Base-by-base conservation (phyloP, 352 stramenopile genomes). In the Peronospora destructor region DNA sequence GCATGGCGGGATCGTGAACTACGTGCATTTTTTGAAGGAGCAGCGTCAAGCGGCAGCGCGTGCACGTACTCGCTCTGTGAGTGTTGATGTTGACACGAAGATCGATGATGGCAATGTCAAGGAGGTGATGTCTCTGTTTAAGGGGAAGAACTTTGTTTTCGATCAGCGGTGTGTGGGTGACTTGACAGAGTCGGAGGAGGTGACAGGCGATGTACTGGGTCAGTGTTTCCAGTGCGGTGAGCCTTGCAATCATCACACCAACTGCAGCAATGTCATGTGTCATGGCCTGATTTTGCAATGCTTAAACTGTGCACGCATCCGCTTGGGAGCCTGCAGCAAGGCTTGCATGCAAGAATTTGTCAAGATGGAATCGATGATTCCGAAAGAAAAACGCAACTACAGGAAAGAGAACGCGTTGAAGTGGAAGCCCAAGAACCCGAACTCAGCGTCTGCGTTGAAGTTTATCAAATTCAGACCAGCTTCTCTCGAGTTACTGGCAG, bases 71-170 rank as follows among this genome's bases (percentile, higher is more conserved):
- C 33, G n/a, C 13, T 67, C 29, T 25, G 6, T 21, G 25, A 19
- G 12, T 51, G 32, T 6, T 33, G 26, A 9, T 32, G 30, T 5
- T 13, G 26, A 32, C 5, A 6, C 2, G 14, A 73, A 32, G 63
- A 61, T 54, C 54, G 66, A 16, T 58, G 33, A 40, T 63, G 57
- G 53, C 54, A 64, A 23, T 60, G 29, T 46, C 46, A 28, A 55
- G 10, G 48, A 66, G 7, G 52, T 57, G 19, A 12, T 55, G 19
- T 69, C 61, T 49, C 28, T 69, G 28, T 69, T 69, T 34, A 69
- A 66, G 41, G 76, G 74, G 17, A 84, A 80, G 49, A 86, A 85
- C 56, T 88, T 86, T 51, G 77, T 88, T 53, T 88, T 86, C 45
- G 77, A 88, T 54, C 77, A 88, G 55, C 77, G 77, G 1, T 85